Conservation (phyloP, 202 grass and related monocot species). For the Setaria italica region DNA sequence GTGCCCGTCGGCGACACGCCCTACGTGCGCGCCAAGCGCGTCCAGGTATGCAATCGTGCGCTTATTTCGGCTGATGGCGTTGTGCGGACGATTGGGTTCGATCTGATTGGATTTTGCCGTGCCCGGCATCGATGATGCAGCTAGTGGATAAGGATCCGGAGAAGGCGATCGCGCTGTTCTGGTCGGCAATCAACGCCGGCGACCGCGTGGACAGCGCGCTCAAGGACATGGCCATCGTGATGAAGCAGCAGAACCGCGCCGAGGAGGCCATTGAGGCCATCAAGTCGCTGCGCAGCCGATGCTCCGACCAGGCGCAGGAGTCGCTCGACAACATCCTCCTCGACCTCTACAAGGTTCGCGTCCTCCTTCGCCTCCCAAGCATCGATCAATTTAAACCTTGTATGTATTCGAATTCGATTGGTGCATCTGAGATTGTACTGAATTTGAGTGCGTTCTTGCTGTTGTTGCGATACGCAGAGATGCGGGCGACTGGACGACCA, state of each 20-base stretch:
- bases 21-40: slow-evolving; percentile 87
- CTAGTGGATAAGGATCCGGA: slow-evolving; percentile 94
- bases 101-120: background rate
- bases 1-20: slow-evolving; percentile 91
- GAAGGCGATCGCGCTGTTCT: slow-evolving; percentile 91
- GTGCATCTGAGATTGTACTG: background rate
- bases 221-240: slow-evolving; percentile 99
- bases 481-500: slow-evolving; percentile 92
- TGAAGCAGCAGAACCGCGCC: slow-evolving; percentile 99
- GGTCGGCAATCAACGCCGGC: slow-evolving; percentile 87
- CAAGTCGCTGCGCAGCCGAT: slow-evolving; percentile 88
- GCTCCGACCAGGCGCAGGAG: slow-evolving; percentile 94
- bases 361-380: background rate
- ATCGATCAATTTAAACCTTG: background rate
- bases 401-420: background rate
- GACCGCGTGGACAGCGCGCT: slow-evolving; percentile 97
- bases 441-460: slow-evolving; percentile 33
- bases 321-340: slow-evolving; percentile 97
- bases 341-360: slow-evolving; percentile 87
- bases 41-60: slow-evolving; percentile 64
- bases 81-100: background rate
- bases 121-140: slow-evolving; percentile 43
- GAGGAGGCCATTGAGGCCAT: slow-evolving; percentile 98
- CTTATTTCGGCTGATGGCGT: background rate
- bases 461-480: slow-evolving; percentile 48